phyloP scores from a whole-genome alignment of 208 protist species.

The Lotmaria passim region DNA sequence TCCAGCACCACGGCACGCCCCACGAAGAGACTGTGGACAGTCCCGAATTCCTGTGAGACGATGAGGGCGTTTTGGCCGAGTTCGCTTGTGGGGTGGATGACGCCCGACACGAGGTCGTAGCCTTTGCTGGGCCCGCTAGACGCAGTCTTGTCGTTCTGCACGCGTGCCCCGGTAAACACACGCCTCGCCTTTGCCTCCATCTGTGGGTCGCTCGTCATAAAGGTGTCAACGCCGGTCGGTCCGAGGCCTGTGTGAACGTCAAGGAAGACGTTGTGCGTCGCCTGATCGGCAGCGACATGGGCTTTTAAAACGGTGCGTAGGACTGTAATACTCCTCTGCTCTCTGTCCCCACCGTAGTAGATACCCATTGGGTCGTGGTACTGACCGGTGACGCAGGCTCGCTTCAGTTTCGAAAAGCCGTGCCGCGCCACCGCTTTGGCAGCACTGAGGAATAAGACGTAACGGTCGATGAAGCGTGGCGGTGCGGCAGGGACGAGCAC shows the following conservation, averaged over 20 bases:
- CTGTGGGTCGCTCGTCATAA: slow-evolving; percentile 52
- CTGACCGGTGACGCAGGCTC: slow-evolving; percentile 66
- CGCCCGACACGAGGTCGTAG: slow-evolving; percentile 51
- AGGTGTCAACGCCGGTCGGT: slow-evolving; percentile 64
- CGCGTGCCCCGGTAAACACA: slow-evolving; percentile 48
- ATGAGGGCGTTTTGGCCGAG: slow-evolving; percentile 53
- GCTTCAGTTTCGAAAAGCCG: slow-evolving; percentile 53
- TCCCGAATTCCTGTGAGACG: slow-evolving; percentile 84
- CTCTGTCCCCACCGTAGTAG: slow-evolving; percentile 70
- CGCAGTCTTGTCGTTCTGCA: slow-evolving; percentile 41
- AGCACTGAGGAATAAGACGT: slow-evolving; percentile 52
- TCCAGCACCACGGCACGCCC: slow-evolving; percentile 66
- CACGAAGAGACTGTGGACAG: slow-evolving; percentile 59
- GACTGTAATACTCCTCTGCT: slow-evolving; percentile 66
- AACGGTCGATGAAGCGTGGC: slow-evolving; percentile 76
- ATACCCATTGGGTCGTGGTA: slow-evolving; percentile 75
- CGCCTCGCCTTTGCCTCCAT: slow-evolving; percentile 26
- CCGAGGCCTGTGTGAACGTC: slow-evolving; percentile 83
- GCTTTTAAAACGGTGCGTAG: slow-evolving; percentile 54
- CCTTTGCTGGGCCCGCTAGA: slow-evolving; percentile 40
- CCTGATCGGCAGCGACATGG: slow-evolving; percentile 30
- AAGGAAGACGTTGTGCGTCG: slow-evolving; percentile 60
- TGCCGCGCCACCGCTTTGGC: slow-evolving; percentile 37
- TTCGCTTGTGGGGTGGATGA: slow-evolving; percentile 45
- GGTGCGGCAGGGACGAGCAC: slow-evolving; percentile 37